Conservation (phyloP, 2,329 filamentous ascomycete species). For the Tetracladium maxilliforme region DNA sequence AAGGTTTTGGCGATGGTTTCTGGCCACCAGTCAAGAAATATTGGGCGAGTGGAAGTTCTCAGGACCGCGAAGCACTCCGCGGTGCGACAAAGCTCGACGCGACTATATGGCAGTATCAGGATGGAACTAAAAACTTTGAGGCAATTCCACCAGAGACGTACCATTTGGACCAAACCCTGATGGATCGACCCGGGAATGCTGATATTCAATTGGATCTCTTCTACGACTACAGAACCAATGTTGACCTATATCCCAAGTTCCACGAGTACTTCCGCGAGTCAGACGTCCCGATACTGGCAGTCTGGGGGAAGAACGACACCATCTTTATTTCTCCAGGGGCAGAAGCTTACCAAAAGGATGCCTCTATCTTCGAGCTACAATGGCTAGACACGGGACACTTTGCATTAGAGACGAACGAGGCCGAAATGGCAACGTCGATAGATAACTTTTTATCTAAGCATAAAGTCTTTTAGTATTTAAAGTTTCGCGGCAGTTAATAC, state of each 20-base stretch:
- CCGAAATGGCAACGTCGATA: no score
- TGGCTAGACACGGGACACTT: slow-evolving; percentile 42
- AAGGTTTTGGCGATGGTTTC: slow-evolving; percentile 33
- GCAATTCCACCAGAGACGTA: slow-evolving; percentile 28
- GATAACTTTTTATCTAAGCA: no score
- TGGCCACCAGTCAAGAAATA: slow-evolving; percentile 30
- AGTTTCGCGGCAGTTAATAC: no score
- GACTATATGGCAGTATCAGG: slow-evolving; percentile 27
- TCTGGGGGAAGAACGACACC: slow-evolving; percentile 42
- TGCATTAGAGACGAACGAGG: no score
- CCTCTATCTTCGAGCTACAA: slow-evolving; percentile 28
- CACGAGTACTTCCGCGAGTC: slow-evolving; percentile 36
- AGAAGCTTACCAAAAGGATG: slow-evolving; percentile 35
- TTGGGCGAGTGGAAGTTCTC: slow-evolving; percentile 23
- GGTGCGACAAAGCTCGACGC: slow-evolving; percentile 19
- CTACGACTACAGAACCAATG: slow-evolving; percentile 39
- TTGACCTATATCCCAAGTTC: slow-evolving; percentile 35
- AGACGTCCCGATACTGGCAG: slow-evolving; percentile 35
- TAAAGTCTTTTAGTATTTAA: no score
- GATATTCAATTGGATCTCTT: slow-evolving; percentile 41
- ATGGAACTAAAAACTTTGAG: slow-evolving; percentile 19
- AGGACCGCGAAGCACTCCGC: slow-evolving; percentile 20
- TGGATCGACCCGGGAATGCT: slow-evolving; percentile 31
- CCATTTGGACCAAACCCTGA: slow-evolving; percentile 32
- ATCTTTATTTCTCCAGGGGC: slow-evolving; percentile 35